phyloP scores from a whole-genome alignment of 495 filamentous ascomycete genomes.

The Penicillium canariense region DNA sequence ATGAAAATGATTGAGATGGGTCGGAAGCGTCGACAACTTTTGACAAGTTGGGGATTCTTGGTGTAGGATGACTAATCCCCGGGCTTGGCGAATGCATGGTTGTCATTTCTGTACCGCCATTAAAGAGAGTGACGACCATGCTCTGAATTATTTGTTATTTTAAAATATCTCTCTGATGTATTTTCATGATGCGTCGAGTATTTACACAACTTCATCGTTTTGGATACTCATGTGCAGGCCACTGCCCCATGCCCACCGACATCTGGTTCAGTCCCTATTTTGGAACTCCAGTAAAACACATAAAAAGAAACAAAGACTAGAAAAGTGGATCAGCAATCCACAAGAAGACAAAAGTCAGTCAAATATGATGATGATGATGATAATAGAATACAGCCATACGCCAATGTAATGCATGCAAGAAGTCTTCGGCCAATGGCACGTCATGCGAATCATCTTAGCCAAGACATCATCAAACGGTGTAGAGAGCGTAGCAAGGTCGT shows the following conservation, averaged over 20 bases:
- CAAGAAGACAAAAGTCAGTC: constrained; percentile 10
- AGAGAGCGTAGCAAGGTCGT: constrained; percentile 10
- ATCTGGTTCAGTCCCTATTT: background rate
- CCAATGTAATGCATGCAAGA: constrained; percentile 25
- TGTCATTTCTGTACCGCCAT: background rate
- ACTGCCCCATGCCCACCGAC: background rate
- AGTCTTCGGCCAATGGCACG: constrained; percentile 29
- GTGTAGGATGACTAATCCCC: constrained; percentile 9
- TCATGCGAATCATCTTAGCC: constrained; percentile 32
- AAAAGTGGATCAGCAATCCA: constrained; percentile 1
- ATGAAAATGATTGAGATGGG: background rate
- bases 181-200: background rate
- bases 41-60: constrained; percentile 14
- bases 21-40: constrained; percentile 8
- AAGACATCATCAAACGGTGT: constrained; percentile 19
- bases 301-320: background rate
- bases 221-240: background rate
- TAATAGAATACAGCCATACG: constrained; percentile 14
- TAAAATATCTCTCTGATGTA: background rate
- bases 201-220: background rate
- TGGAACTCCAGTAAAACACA: background rate
- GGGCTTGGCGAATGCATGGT: background rate
- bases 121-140: no score
- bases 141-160: no score
- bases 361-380: background rate